Conservation (phyloP, 352 stramenopile genomes). For the Pythium aphanidermatum region DNA sequence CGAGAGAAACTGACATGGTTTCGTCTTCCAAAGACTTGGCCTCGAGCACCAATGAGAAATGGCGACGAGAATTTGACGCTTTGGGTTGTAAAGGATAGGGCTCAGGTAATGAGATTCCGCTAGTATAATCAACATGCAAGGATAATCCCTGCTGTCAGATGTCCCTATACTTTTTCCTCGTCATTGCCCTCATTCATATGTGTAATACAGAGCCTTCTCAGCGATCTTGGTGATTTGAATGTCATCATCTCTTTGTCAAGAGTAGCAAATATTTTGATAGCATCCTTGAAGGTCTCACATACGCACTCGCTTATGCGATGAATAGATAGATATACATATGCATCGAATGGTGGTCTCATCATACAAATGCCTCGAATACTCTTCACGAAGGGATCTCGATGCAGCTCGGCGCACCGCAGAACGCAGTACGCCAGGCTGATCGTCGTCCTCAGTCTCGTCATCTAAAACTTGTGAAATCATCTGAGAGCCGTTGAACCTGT, state of each 20-base stretch:
- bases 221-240: slow-evolving; percentile 89
- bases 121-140: slow-evolving; percentile 65
- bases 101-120: slow-evolving; percentile 92
- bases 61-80: slow-evolving; percentile 89
- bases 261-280: slow-evolving; percentile 89
- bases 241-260: slow-evolving; percentile 87
- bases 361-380: slow-evolving; percentile 91
- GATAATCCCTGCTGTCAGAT: slow-evolving; percentile 51
- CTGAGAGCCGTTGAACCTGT: slow-evolving; percentile 49
- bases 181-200: slow-evolving; percentile 49
- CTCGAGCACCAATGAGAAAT: slow-evolving; percentile 63
- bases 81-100: slow-evolving; percentile 57
- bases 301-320: slow-evolving; percentile 6
- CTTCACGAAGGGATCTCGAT: slow-evolving; percentile 68
- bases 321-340: slow-evolving; percentile 16
- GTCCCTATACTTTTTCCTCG: slow-evolving; percentile 86
- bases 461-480: slow-evolving; percentile 89
- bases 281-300: slow-evolving; percentile 66
- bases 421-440: slow-evolving; percentile 61
- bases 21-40: slow-evolving; percentile 87
- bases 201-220: slow-evolving; percentile 51
- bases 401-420: slow-evolving; percentile 61
- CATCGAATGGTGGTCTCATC: slow-evolving; percentile 58
- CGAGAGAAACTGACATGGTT: no score
- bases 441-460: slow-evolving; percentile 87